Evolutionary conservation across 2,329 filamentous ascomycete species (phyloP), one percentile per base, ranked within the genome.

Genomic region (Phaeosphaeriaceae sp.): DNA sequence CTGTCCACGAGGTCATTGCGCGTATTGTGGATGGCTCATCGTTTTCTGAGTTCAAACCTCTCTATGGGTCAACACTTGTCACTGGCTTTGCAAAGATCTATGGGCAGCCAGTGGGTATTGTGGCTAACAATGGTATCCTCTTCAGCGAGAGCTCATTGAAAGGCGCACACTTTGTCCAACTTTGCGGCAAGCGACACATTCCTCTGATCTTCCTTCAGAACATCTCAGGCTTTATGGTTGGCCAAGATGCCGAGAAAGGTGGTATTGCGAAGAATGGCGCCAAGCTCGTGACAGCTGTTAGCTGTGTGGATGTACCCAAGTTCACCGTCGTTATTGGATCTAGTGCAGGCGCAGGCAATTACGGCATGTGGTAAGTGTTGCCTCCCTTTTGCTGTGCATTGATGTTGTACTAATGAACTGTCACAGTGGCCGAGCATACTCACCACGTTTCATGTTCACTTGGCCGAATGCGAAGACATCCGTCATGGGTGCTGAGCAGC

Each of bases 221-320:
- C 74, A 97, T 99, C 70, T 88, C 87, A 5, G 94, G 94, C 35
- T 99, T 99, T 83, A 99, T 99, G 94, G 94, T 99, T 26, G 94
- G 94, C 35, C 84, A 86, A 15, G 90, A 94, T 64, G 92, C 93
- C 0, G 94, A 99, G 76, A 88, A 89, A 46, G 93, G 93, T 43
- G 94, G 94, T 11, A 97, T 99, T 63, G 94, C 94, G 46, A 97
- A 97, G 81, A 95, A 97, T 68, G 94, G 94, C 33, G 94, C 94
- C 5, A 97, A 99, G 77, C 85, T 99, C 15, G 94, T 97, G 21
- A 96, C 92, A 2, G 94, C 93, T 6, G 94, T 97, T 9, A 90
- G 92, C 7, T 97, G 92, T 70, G 92, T 93, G 3, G 86, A 94
- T 60, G 93, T 97, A 34, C 93, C 94, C 60, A 97, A 99, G 74